Evolutionary conservation across 176 grass and related monocot species (phyloP), one percentile per base, ranked within the genome.

Genomic region (Leersia perrieri): DNA sequence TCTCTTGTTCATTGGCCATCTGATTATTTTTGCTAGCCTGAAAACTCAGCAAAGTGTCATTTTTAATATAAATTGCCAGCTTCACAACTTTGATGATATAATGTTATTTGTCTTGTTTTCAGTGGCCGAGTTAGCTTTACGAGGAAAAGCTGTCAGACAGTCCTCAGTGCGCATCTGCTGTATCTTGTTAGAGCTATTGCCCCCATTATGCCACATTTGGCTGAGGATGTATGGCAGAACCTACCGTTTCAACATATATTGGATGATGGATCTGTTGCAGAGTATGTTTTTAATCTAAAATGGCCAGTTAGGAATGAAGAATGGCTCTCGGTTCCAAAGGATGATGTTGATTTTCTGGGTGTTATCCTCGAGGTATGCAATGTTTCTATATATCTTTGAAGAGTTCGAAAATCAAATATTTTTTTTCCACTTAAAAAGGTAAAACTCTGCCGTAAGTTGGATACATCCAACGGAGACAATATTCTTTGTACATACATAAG

Each of bases 141-240:
- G 55, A 98, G 95, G 86, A 88, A 80, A 86, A 95, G 95, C 60
- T 98, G 95, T 51, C 95, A 98, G 63, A 98, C 92, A 68, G 92
- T 98, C 22, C 92, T 98, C 29, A 73, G 45, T 29, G 85, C 90
- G 38, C 95, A 98, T 90, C 78, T 98, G 34, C 72, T 98, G 68
- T 95, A 89, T 40, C 89, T 98, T 72, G 88, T 94, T 76, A 93
- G 88, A 80, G 88, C 93, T 44, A 91, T 98, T 85, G 88, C 95
- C 57, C 95, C 95, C 29, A 95, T 98, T 84, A 91, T 98, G 82
- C 95, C 95, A 30, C 95, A 98, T 67, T 81, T 98, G 73, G 92
- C 95, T 77, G 95, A 98, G 78, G 95, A 98, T 93, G 79, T 95
- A 13, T 95, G 95, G 95, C 95, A 98, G 81, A 95, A 95, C 63